phyloP scores from a whole-genome alignment of 1,284 basidiomycete genomes.

The Boletus semigastroideus region DNA sequence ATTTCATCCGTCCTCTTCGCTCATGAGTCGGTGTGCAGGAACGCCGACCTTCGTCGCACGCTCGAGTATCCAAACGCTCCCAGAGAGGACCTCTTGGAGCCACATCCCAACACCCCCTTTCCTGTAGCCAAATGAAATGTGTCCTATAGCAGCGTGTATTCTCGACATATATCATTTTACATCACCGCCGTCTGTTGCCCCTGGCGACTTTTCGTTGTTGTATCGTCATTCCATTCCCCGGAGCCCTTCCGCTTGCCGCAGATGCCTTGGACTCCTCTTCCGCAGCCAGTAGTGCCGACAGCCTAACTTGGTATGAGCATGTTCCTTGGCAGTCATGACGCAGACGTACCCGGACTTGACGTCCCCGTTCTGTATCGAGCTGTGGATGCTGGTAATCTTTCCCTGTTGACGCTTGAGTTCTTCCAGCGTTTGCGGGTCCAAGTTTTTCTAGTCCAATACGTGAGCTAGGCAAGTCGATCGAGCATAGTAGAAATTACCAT shows the following conservation, averaged over 20 bases:
- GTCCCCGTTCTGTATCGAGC: conserved; percentile 57
- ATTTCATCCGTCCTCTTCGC: not conserved
- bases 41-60: conserved; percentile 53
- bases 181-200: conserved; percentile 32
- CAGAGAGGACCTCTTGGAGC: conserved; percentile 4
- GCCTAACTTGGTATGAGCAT: conserved; percentile 29
- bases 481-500: conserved; percentile 50
- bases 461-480: conserved; percentile 8
- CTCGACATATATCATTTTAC: conserved; percentile 1
- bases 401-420: conserved; percentile 71
- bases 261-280: conserved; percentile 34
- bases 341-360: conserved; percentile 51
- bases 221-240: conserved; percentile 17
- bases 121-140: not conserved
- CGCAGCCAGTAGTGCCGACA: conserved; percentile 38
- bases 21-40: conserved; percentile 44
- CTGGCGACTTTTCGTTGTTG: conserved; percentile 34
- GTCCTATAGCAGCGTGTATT: conserved; percentile 5
- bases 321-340: not conserved
- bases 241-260: conserved; percentile 12
- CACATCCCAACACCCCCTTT: conserved; percentile 13
- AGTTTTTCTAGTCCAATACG: conserved; percentile 56
- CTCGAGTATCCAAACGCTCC: conserved; percentile 46
- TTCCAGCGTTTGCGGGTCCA: conserved; percentile 74
- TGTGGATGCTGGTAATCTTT: conserved; percentile 59